A percentile compares a stretch with the other conserved stretches of the same genome.
These are phyloP conservation scores for Diaporthe velutina DNA, from an alignment of 2,329 filamentous ascomycete genomes.

Conservation along the genomic window DNA sequence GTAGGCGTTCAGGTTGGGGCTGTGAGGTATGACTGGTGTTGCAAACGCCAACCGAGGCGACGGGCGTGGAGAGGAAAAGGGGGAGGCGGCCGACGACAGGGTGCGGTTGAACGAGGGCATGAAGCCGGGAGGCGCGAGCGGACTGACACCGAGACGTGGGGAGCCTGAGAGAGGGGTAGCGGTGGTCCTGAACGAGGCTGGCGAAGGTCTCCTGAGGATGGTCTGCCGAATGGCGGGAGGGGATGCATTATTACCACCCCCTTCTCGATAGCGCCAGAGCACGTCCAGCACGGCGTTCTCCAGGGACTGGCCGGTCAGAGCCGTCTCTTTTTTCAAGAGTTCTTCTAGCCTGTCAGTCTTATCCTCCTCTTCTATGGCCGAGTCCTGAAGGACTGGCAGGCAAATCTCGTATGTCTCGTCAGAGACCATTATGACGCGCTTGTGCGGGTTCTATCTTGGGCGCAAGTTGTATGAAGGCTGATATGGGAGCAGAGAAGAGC, in stretches of 20 bases:
- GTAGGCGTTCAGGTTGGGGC: slow-evolving; percentile 93
- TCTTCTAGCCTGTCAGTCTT: slow-evolving; percentile 94
- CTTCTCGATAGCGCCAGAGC: slow-evolving; percentile 85
- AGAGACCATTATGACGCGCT: slow-evolving; percentile 77
- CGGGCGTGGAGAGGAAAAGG: slow-evolving; percentile 93
- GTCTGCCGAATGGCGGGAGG: slow-evolving; percentile 90
- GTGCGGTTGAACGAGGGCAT: slow-evolving; percentile 83
- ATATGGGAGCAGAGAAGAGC: neutral
- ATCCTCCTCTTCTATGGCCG: slow-evolving; percentile 89
- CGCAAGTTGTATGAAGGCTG: slow-evolving; percentile 12
- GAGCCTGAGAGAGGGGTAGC: slow-evolving; percentile 86
- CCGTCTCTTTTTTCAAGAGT: slow-evolving; percentile 83
- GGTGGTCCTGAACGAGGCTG: slow-evolving; percentile 90
- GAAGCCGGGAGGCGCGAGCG: slow-evolving; percentile 87
- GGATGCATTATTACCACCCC: slow-evolving; percentile 74
- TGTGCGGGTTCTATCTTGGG: slow-evolving; percentile 22
- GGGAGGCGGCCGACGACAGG: slow-evolving; percentile 84
- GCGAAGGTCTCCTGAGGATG: slow-evolving; percentile 89
- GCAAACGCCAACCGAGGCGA: slow-evolving; percentile 92
- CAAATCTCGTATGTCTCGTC: slow-evolving; percentile 94
- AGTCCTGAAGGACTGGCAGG: slow-evolving; percentile 87
- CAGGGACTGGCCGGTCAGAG: slow-evolving; percentile 79
- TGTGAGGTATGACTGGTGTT: slow-evolving; percentile 91
- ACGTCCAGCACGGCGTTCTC: slow-evolving; percentile 94
- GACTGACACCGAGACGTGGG: slow-evolving; percentile 83